These are phyloP conservation scores for Diplodia scrobiculata DNA, from an alignment of 2,329 filamentous ascomycete genomes.

Conservation along the genomic window DNA sequence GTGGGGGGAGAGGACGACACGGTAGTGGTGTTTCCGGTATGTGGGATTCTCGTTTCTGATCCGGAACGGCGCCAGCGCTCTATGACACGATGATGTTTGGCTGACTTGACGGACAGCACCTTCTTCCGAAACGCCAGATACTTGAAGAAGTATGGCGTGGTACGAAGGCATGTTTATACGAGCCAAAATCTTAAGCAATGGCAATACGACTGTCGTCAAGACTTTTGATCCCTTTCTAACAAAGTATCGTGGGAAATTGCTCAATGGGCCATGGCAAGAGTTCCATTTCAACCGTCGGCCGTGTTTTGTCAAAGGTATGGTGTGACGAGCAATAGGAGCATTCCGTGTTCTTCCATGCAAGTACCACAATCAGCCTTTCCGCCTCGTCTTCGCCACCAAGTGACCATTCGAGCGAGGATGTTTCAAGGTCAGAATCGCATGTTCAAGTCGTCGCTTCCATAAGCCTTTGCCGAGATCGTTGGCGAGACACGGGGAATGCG, in stretches of 20 bases:
- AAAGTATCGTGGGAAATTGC: not conserved
- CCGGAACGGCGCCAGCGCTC: too few relatives aligned
- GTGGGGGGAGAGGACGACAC: slow-evolving; percentile 85
- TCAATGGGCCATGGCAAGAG: not conserved
- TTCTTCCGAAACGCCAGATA: slow-evolving; percentile 72
- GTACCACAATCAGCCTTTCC: not conserved
- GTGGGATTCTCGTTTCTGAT: slow-evolving; percentile 33
- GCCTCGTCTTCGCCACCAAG: not conserved
- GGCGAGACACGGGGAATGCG: not conserved
- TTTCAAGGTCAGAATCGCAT: not conserved
- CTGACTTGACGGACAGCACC: slow-evolving; percentile 46
- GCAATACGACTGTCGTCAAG: not conserved
- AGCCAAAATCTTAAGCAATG: slow-evolving; percentile 43
- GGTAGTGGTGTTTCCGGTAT: slow-evolving; percentile 88
- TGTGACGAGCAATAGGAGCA: not conserved
- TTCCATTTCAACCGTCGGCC: not conserved
- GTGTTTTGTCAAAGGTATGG: not conserved
- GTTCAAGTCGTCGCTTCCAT: not conserved
- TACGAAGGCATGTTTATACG: slow-evolving; percentile 78
- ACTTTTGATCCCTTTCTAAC: not conserved
- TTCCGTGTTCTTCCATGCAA: not conserved
- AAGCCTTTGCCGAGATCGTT: not conserved
- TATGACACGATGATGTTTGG: not conserved
- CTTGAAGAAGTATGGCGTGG: slow-evolving; percentile 91
- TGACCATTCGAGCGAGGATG: not conserved